Conservation (phyloP, 1,284 basidiomycete genomes). For the Papiliotrema nemorosa region DNA sequence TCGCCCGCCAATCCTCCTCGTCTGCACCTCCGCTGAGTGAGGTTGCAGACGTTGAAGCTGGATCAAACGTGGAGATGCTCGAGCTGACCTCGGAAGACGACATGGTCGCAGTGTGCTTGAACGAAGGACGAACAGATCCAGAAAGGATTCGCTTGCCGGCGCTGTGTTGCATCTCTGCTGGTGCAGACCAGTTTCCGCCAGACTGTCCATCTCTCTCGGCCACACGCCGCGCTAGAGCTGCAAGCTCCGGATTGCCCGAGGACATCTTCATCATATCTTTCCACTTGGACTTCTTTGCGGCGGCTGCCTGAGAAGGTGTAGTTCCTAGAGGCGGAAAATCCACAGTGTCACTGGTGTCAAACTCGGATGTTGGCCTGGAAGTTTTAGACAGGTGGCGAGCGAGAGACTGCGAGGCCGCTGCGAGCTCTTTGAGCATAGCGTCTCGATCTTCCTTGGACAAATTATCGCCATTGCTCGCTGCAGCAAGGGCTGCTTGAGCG, state of each 20-base stretch:
- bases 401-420: conserved; percentile 72
- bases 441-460: conserved; percentile 40
- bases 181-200: conserved; percentile 43
- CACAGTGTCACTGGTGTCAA: conserved; percentile 28
- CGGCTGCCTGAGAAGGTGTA: conserved; percentile 34
- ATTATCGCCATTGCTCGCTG: conserved; percentile 26
- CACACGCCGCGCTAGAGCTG: conserved; percentile 41
- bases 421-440: conserved; percentile 61
- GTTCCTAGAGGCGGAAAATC: conserved; percentile 48
- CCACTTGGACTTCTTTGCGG: conserved; percentile 46
- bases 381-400: conserved; percentile 65
- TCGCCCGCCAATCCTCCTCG: conserved; percentile 10
- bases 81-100: conserved; percentile 4
- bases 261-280: conserved; percentile 44
- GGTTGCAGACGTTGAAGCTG: not conserved
- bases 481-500: conserved; percentile 45
- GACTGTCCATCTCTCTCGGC: conserved; percentile 37
- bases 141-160: conserved; percentile 1
- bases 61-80: not conserved
- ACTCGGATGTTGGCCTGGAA: conserved; percentile 13
- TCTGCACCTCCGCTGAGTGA: not conserved
- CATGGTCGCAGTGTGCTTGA: conserved; percentile 11
- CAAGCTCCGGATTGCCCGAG: conserved; percentile 45
- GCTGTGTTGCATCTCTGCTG: conserved; percentile 44
- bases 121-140: not conserved